Percentiles rank a stretch among this genome's conserved stretches.
phyloP scores from a whole-genome alignment of 192 early-diverging fungal genomes.

The Coemansia asiatica region DNA sequence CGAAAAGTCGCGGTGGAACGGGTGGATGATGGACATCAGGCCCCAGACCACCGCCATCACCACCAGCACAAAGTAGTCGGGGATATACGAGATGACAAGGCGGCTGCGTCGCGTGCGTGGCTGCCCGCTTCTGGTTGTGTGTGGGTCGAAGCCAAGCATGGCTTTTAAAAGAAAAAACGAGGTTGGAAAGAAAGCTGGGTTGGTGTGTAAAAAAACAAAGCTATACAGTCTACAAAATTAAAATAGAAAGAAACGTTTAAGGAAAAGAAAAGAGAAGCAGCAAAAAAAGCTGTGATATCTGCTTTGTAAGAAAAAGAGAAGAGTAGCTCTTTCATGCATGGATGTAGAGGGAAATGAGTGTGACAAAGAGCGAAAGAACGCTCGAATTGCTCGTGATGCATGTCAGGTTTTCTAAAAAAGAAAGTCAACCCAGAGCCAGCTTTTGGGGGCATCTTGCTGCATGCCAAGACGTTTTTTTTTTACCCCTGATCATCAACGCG shows the following conservation, averaged over 20 bases:
- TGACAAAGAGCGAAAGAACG: too few species aligned
- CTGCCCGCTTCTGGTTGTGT: constrained; percentile 25
- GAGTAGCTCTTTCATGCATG: too few species aligned
- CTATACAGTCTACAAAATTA: background rate
- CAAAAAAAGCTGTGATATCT: too few species aligned
- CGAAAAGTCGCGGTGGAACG: constrained; percentile 74
- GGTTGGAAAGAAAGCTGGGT: background rate
- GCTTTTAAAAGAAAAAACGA: background rate
- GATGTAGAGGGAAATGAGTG: too few species aligned
- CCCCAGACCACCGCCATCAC: constrained; percentile 61
- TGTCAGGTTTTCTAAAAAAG: too few species aligned
- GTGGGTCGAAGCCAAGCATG: constrained; percentile 19
- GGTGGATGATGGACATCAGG: constrained; percentile 57
- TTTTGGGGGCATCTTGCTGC: too few species aligned
- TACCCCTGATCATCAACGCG: background rate
- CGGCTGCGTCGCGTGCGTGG: constrained; percentile 40
- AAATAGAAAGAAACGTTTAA: background rate
- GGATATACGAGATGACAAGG: constrained; percentile 49
- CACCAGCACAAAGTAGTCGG: constrained; percentile 60
- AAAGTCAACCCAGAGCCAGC: too few species aligned
- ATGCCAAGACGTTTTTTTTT: background rate
- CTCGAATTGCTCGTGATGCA: too few species aligned
- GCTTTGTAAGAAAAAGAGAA: too few species aligned
- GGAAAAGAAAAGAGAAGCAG: background rate
- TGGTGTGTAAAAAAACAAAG: background rate